Percentiles rank a stretch among this genome's conserved stretches.
Conservation (phyloP, 2,329 filamentous ascomycete genomes). For the Cordyceps fumosorosea region DNA sequence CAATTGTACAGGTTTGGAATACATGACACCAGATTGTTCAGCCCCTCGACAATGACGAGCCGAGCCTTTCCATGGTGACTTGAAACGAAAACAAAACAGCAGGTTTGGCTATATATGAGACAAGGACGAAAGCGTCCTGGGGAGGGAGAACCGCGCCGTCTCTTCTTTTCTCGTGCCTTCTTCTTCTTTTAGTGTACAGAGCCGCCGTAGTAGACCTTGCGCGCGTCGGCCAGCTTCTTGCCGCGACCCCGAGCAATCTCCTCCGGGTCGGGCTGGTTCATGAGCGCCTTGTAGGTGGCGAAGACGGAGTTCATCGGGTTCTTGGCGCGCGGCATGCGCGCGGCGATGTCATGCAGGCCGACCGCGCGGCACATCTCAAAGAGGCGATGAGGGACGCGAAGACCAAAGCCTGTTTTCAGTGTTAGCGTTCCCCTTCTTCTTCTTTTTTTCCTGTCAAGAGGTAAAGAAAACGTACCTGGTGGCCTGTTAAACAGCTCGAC, state of each 20-base stretch:
- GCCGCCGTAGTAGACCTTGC: constrained; percentile 95
- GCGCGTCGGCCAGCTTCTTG: constrained; percentile 91
- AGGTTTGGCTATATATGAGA: not conserved
- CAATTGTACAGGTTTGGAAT: constrained; percentile 6
- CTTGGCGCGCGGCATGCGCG: constrained; percentile 73
- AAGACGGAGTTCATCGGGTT: constrained; percentile 99
- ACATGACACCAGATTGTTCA: not conserved
- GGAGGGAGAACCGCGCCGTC: not conserved
- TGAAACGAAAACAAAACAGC: not conserved
- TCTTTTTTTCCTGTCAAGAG: not conserved
- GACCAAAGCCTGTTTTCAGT: constrained; percentile 68
- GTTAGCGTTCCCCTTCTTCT: not conserved
- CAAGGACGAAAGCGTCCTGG: not conserved
- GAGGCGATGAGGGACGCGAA: constrained; percentile 84
- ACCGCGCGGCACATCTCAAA: constrained; percentile 88
- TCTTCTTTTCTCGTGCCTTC: too few relatives aligned
- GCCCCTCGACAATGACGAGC: not conserved
- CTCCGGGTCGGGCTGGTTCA: constrained; percentile 79
- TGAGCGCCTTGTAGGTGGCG: constrained; percentile 76
- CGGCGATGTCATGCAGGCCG: constrained; percentile 82
- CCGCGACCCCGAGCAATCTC: constrained; percentile 83
- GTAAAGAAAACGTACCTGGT: constrained; percentile 60
- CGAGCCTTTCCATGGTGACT: not conserved
- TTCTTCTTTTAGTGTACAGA: constrained; percentile 48
- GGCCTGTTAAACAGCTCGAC: constrained; percentile 76